A percentile compares a stretch with the other conserved stretches of the same genome.
Conservation (phyloP, 768 basidiomycete genomes). For the Pleurotus pulmonarius region DNA sequence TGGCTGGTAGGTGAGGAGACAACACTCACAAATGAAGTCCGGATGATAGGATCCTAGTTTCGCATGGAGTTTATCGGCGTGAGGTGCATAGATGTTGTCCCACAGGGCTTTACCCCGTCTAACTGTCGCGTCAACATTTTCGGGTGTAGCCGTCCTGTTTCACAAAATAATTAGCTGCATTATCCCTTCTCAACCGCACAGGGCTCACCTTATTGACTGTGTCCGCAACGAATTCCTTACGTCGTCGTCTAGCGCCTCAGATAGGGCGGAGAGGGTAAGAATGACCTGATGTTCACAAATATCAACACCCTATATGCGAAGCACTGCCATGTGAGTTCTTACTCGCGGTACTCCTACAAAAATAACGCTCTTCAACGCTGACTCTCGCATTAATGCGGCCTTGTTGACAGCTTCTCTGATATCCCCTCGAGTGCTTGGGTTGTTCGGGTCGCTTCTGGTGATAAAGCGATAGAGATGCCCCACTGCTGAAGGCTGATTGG, state of each 20-base stretch:
- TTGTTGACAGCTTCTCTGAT: slow-evolving; percentile 59
- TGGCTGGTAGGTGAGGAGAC: neutral
- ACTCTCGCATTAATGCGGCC: slow-evolving; percentile 85
- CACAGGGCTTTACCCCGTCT: slow-evolving; percentile 71
- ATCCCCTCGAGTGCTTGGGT: slow-evolving; percentile 36
- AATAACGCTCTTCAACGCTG: slow-evolving; percentile 84
- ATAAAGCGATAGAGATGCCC: slow-evolving; percentile 81
- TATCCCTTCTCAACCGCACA: slow-evolving; percentile 11
- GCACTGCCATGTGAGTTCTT: slow-evolving; percentile 22
- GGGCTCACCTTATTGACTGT: slow-evolving; percentile 58
- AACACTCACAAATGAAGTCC: slow-evolving; percentile 83
- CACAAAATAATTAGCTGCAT: slow-evolving; percentile 7
- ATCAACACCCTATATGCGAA: neutral
- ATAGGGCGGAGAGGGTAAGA: slow-evolving; percentile 72
- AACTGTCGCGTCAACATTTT: slow-evolving; percentile 67
- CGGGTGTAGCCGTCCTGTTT: slow-evolving; percentile 52
- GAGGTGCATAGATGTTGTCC: slow-evolving; percentile 86
- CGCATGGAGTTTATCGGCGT: slow-evolving; percentile 83
- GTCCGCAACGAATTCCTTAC: slow-evolving; percentile 71
- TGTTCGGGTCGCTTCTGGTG: slow-evolving; percentile 42
- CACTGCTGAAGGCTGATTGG: slow-evolving; percentile 75
- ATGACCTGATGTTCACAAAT: slow-evolving; percentile 53
- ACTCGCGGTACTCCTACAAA: slow-evolving; percentile 87
- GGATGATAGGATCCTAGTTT: slow-evolving; percentile 89
- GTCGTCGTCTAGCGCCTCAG: slow-evolving; percentile 76